These are phyloP conservation scores for Talaromyces sp. DNA, from an alignment of 2,329 filamentous ascomycete species.

Conservation along the genomic window DNA sequence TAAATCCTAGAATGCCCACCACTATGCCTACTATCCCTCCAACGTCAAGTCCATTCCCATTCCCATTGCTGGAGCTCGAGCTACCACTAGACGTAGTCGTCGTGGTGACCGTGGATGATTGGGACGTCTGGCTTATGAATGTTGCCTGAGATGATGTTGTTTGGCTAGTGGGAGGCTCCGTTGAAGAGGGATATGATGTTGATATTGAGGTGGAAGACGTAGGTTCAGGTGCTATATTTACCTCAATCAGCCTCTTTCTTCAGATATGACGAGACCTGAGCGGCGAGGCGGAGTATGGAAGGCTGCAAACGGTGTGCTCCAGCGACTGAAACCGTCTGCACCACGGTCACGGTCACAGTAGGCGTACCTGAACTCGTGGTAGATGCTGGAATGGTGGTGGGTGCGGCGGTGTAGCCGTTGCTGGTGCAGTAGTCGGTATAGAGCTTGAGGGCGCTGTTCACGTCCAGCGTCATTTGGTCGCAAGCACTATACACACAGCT, in stretches of 20 bases:
- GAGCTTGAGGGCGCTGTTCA: not conserved
- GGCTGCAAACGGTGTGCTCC: not conserved
- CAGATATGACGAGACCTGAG: not conserved
- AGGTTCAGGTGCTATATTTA: not conserved
- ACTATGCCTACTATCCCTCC: not conserved
- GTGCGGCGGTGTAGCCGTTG: not conserved
- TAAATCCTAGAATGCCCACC: not conserved
- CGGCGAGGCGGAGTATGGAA: not conserved
- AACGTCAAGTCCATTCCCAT: not conserved
- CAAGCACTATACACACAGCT: not conserved
- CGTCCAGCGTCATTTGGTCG: not conserved
- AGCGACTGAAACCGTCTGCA: not conserved
- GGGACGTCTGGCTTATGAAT: not conserved
- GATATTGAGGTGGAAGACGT: not conserved
- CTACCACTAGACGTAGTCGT: not conserved
- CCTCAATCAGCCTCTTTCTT: not conserved
- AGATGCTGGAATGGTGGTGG: not conserved
- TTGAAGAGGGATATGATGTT: not conserved
- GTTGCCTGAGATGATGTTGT: not conserved
- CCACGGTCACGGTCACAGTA: not conserved
- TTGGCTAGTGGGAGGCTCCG: not conserved
- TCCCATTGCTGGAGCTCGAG: not conserved
- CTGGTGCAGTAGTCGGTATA: not conserved
- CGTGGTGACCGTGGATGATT: not conserved
- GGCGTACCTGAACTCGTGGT: not conserved